phyloP scores from a whole-genome alignment of 2,329 filamentous ascomycete genomes.

The Alternaria angustiovoidea region DNA sequence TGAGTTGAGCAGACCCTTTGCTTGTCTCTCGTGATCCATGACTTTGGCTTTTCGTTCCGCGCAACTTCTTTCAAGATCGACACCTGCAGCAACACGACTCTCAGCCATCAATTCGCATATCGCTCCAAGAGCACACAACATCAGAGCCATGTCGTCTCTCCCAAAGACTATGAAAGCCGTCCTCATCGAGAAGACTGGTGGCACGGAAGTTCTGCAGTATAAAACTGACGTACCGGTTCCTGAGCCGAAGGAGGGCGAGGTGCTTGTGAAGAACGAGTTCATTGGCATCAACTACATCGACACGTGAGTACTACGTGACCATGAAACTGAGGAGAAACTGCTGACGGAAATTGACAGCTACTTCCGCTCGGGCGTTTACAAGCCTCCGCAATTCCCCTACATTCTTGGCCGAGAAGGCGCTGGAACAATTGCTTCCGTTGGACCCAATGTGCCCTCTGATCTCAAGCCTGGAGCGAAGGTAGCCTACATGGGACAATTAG shows the following conservation, averaged over 20 bases:
- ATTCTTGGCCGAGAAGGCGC: slow-evolving; percentile 81
- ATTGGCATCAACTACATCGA: slow-evolving; percentile 90
- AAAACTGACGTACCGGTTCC: slow-evolving; percentile 77
- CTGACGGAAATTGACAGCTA: slow-evolving; percentile 60
- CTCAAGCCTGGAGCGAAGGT: slow-evolving; percentile 74
- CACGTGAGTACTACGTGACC: slow-evolving; percentile 58
- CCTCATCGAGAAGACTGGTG: slow-evolving; percentile 75
- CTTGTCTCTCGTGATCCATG: slow-evolving; percentile 20
- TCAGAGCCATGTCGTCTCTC: slow-evolving; percentile 57
- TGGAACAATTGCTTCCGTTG: slow-evolving; percentile 72
- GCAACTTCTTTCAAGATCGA: slow-evolving; percentile 11
- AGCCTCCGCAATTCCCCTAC: slow-evolving; percentile 71
- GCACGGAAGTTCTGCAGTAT: slow-evolving; percentile 74
- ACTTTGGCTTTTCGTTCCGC: slow-evolving; percentile 21
- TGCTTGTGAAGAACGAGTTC: slow-evolving; percentile 82
- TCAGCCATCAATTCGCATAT: slow-evolving; percentile 27
- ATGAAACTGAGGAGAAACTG: not conserved
- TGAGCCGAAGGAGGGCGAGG: slow-evolving; percentile 69
- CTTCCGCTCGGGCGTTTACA: slow-evolving; percentile 86
- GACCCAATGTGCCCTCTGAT: slow-evolving; percentile 60
- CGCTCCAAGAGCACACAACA: slow-evolving; percentile 11
- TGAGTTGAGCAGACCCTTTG: not conserved
- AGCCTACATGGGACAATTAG: slow-evolving; percentile 67
- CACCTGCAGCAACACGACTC: slow-evolving; percentile 30
- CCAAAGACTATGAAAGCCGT: slow-evolving; percentile 77